Conservation (phyloP, 306 rosid genomes). For the Casuarina equisetifolia region DNA sequence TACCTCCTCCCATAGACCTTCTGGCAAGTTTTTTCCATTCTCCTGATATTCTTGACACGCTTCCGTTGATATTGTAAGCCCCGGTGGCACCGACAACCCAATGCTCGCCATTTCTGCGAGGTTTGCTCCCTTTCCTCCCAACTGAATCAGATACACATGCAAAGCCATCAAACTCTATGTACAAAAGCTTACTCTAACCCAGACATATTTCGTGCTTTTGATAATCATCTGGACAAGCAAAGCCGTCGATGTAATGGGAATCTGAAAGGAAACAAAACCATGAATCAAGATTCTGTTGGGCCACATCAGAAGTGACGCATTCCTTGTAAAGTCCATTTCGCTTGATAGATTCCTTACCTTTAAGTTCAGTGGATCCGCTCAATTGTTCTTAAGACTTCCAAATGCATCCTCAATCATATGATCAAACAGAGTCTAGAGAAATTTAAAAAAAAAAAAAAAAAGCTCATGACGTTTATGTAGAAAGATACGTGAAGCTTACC, state of each 20-base stretch:
- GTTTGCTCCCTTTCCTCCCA: constrained; percentile 99
- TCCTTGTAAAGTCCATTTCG: background rate
- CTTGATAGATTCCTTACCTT: background rate
- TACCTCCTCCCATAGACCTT: constrained; percentile 82
- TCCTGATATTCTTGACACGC: constrained; percentile 94
- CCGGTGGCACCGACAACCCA: constrained; percentile 88
- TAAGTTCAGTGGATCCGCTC: background rate
- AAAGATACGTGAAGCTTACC: constrained; percentile 51
- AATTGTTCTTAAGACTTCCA: background rate
- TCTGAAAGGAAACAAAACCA: background rate
- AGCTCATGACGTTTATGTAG: background rate
- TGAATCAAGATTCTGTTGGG: background rate
- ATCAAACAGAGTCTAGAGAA: background rate
- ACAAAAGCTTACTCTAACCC: no score
- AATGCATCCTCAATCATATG: background rate
- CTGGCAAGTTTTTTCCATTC: constrained; percentile 57
- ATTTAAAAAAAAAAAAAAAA: background rate
- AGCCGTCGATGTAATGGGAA: background rate
- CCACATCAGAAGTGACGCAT: background rate
- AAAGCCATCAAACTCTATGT: constrained; percentile 9
- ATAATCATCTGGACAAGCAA: background rate
- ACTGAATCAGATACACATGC: constrained; percentile 35
- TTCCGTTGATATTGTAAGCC: constrained; percentile 96
- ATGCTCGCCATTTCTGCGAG: constrained; percentile 97
- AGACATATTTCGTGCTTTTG: background rate